Percentiles rank a stretch among this genome's conserved stretches.
Evolutionary conservation across 352 stramenopile genomes (phyloP).

Genomic region (Globisporangium splendens): DNA sequence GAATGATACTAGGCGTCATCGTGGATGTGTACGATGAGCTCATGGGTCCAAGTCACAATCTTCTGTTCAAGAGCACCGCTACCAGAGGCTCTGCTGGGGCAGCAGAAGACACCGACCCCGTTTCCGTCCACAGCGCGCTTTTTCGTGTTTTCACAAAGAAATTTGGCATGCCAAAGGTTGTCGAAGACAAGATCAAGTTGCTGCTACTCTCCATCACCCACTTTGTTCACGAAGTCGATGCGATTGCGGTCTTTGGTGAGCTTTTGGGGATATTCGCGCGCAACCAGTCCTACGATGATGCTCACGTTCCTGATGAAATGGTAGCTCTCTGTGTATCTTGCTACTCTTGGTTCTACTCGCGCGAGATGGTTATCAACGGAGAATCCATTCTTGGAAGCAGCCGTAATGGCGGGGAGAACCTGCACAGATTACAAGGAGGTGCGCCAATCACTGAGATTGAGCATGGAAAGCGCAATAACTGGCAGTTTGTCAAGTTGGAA

Average conservation of each 20-base stretch:
- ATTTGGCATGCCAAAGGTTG: constrained; percentile 49
- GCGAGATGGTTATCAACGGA: constrained; percentile 58
- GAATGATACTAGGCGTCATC: constrained; percentile 49
- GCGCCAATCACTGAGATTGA: constrained; percentile 6
- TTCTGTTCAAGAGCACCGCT: constrained; percentile 44
- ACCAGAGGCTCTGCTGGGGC: neutral
- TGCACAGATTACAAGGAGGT: neutral
- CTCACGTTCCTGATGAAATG: constrained; percentile 41
- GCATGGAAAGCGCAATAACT: constrained; percentile 31
- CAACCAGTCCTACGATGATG: constrained; percentile 15
- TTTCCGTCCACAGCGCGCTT: constrained; percentile 46
- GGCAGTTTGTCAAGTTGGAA: constrained; percentile 55
- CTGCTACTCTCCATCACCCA: constrained; percentile 62
- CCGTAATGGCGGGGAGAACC: neutral
- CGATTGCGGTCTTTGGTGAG: constrained; percentile 63
- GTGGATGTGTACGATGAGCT: constrained; percentile 51
- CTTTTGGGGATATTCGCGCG: constrained; percentile 47
- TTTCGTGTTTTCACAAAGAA: constrained; percentile 38
- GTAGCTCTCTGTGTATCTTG: constrained; percentile 51
- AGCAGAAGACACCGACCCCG: neutral
- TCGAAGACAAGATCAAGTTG: constrained; percentile 61
- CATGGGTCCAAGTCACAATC: constrained; percentile 23
- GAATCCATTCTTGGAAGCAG: constrained; percentile 15
- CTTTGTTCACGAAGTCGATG: constrained; percentile 44
- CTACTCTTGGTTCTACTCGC: constrained; percentile 58